phyloP scores from a whole-genome alignment of 768 basidiomycete species.

The Amanita pallidorosea region DNA sequence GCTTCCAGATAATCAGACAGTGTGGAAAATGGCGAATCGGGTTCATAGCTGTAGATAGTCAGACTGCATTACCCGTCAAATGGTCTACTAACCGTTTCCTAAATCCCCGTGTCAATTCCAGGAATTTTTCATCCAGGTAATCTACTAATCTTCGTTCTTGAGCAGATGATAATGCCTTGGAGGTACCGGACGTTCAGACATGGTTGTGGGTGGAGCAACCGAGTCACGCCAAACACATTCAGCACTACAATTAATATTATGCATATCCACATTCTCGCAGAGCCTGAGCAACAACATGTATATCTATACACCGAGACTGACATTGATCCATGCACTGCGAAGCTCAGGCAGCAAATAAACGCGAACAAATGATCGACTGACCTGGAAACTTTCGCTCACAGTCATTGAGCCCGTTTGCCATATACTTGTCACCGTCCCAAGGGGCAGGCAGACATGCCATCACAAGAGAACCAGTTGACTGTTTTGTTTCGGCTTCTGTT shows the following conservation, averaged over 20 bases:
- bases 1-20: conserved; percentile 50
- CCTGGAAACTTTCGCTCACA: conserved; percentile 41
- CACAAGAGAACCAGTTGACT: conserved; percentile 57
- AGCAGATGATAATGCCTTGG: conserved; percentile 26
- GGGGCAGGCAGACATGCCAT: conserved; percentile 83
- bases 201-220: not conserved
- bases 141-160: conserved; percentile 60
- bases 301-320: conserved; percentile 59
- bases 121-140: conserved; percentile 55
- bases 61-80: not conserved
- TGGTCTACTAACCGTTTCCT: conserved; percentile 58
- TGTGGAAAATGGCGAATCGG: conserved; percentile 42
- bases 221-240: not conserved
- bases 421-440: conserved; percentile 73
- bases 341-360: not conserved
- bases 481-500: conserved; percentile 51
- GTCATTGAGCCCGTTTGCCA: conserved; percentile 73
- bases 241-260: not conserved
- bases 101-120: conserved; percentile 55
- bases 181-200: not conserved
- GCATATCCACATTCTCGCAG: conserved; percentile 31
- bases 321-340: conserved; percentile 60
- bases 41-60: conserved; percentile 29
- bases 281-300: conserved; percentile 72
- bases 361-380: conserved; percentile 21